Conservation (phyloP, 306 rosid species). For the Lagenaria siceraria region DNA sequence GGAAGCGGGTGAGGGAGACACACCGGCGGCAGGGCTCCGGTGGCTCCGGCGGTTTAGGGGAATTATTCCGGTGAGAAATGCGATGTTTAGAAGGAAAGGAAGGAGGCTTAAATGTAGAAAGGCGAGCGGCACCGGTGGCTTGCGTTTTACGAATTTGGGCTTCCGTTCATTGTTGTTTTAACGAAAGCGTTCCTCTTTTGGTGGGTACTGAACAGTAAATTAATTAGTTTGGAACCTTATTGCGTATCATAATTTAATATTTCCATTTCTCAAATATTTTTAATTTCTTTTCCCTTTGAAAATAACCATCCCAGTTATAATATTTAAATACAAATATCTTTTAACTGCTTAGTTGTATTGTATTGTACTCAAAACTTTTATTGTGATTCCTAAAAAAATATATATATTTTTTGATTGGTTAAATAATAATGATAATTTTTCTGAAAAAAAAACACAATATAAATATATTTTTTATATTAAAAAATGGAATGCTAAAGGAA, state of each 20-base stretch:
- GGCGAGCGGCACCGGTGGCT: constrained; percentile 7
- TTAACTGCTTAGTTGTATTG: no score
- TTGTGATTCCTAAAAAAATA: no score
- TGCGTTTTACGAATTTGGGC: constrained; percentile 12
- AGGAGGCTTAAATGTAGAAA: constrained; percentile 12
- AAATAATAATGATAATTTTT: no score
- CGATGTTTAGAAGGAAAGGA: constrained; percentile 3
- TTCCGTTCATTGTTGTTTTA: background rate
- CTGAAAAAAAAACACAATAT: no score
- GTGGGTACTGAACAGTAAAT: background rate
- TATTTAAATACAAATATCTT: no score
- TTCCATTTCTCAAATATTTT: background rate
- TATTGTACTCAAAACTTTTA: no score
- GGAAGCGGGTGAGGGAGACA: constrained; percentile 17
- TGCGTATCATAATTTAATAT: background rate
- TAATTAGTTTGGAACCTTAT: background rate
- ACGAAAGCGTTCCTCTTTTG: background rate
- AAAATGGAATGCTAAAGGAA: no score
- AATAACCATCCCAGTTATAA: no score
- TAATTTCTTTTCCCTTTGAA: no score
- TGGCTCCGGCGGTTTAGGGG: constrained; percentile 21
- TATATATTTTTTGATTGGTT: no score
- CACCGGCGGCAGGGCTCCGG: constrained; percentile 79
- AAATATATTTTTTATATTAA: no score
- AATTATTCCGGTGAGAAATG: background rate